Evolutionary conservation across 495 filamentous ascomycete species (phyloP).

Genomic region (Apodospora peruviana): DNA sequence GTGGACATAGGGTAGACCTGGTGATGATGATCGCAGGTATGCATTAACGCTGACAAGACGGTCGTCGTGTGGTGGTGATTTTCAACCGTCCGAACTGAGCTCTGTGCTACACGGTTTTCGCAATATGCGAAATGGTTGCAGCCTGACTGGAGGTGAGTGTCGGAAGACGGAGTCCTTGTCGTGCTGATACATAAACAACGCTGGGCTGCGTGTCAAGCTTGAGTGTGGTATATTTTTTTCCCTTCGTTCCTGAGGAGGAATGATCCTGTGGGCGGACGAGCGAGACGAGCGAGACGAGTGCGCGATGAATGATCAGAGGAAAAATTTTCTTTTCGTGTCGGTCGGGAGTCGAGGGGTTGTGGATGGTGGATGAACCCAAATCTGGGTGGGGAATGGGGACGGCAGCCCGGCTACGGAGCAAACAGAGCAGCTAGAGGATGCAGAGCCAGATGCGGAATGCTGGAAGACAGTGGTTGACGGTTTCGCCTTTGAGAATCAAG

Average conservation of each 20-base stretch:
- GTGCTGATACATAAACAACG: conserved; percentile 57
- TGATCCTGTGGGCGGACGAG: neutral
- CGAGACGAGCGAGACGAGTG: conserved; percentile 1
- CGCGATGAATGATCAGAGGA: conserved; percentile 8
- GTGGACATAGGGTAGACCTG: conserved; percentile 47
- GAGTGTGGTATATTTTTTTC: conserved; percentile 29
- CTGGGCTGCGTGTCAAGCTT: conserved; percentile 36
- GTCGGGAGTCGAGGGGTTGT: conserved; percentile 5
- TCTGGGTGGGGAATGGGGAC: conserved; percentile 8
- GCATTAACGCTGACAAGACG: conserved; percentile 47
- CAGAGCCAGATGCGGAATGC: neutral
- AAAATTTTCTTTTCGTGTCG: conserved; percentile 12
- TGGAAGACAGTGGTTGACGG: neutral
- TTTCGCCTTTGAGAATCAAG: neutral
- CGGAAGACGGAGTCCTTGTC: conserved; percentile 49
- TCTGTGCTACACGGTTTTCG: conserved; percentile 82
- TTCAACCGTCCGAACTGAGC: conserved; percentile 83
- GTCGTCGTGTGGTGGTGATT: conserved; percentile 10
- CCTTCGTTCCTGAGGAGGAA: conserved; percentile 5
- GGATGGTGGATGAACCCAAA: conserved; percentile 15
- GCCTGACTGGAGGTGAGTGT: conserved; percentile 84
- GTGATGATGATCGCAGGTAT: conserved; percentile 38
- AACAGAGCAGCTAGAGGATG: neutral
- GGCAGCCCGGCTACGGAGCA: conserved; percentile 10
- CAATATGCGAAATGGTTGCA: conserved; percentile 88